Conservation (phyloP, 768 basidiomycete genomes). For the Pleurotus sapidus region DNA sequence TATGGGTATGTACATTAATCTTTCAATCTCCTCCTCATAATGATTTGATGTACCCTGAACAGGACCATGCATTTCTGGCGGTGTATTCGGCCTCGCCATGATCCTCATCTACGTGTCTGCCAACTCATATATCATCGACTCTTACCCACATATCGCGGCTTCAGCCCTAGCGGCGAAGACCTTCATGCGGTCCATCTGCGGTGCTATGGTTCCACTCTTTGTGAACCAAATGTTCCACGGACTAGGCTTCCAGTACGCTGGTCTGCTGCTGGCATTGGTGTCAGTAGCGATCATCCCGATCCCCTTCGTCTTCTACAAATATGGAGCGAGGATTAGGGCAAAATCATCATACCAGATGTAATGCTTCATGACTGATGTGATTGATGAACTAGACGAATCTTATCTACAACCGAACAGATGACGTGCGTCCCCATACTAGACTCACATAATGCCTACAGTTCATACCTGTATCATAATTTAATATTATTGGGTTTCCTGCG, state of each 20-base stretch:
- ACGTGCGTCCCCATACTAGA: too few species aligned
- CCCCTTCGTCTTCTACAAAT: conserved; percentile 36
- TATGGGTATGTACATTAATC: conserved; percentile 22
- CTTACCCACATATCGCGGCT: conserved; percentile 38
- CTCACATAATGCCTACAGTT: too few species aligned
- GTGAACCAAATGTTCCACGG: conserved; percentile 38
- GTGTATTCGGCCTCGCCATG: conserved; percentile 38
- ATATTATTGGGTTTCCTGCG: too few species aligned
- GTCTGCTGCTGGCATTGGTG: conserved; percentile 31
- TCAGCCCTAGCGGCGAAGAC: conserved; percentile 45
- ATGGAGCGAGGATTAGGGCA: conserved; percentile 39
- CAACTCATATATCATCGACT: conserved; percentile 44
- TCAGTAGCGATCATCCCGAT: conserved; percentile 32
- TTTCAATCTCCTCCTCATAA: not conserved
- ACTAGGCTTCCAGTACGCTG: conserved; percentile 39
- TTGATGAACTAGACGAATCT: too few species aligned
- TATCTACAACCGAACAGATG: too few species aligned
- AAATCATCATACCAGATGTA: not conserved
- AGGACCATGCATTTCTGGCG: conserved; percentile 33
- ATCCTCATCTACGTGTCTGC: conserved; percentile 40
- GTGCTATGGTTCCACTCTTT: conserved; percentile 36
- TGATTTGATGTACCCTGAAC: not conserved
- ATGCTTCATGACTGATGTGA: too few species aligned
- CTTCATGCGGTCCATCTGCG: conserved; percentile 32
- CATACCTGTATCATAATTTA: too few species aligned